Evolutionary conservation across 192 early-diverging fungal genomes (phyloP), one percentile per base, ranked within the genome.

Genomic region (Coemansia sp.): DNA sequence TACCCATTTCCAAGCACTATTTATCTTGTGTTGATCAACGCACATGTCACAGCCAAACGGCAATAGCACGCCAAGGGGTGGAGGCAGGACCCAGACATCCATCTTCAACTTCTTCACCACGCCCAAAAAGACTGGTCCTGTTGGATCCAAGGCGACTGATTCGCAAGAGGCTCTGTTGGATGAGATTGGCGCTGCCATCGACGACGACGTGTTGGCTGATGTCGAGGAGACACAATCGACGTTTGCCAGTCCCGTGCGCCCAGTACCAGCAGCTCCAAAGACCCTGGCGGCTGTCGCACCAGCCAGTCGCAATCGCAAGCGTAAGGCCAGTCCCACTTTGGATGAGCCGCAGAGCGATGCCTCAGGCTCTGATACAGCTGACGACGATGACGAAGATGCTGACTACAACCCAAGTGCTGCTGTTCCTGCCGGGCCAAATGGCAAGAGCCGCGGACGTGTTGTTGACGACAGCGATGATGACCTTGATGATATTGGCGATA

Each of bases 61-160:
- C 66, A 74, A 59, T 36, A 50, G 69, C 64, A 83, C 76, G 64
- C 76, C 80, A 32, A 75, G 72, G 62, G 50, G 69, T 44, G 63
- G 67, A 29, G 51, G 24, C 20, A 73, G 71, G 11, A 78, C 68
- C 38, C 80, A 83, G 44, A 67, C 75, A 5, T 75, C 72, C 10
- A 64, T 83, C 40, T 72, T 78, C 44, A 83, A 73, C 72, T 83
- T 83, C 61, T 83, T 83, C 32, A 27, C 50, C 12, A 78, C 80
- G 1, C 75, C 70, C 29, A 78, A 72, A 29, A 70, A 60, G 50
- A 31, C 61, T 15, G 48, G 41, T 6, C 51, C 40, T 15, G 36
- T 20, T 7, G 27, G 51, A 36, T 31, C 41, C 22, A 64, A 65
- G 22, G 39, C 53, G 6, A 62, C 42, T 6, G 75, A 77, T 69